A percentile compares a stretch with the other conserved stretches of the same genome.
Conservation (phyloP, 306 rosid genomes). For the Acacia confusa region DNA sequence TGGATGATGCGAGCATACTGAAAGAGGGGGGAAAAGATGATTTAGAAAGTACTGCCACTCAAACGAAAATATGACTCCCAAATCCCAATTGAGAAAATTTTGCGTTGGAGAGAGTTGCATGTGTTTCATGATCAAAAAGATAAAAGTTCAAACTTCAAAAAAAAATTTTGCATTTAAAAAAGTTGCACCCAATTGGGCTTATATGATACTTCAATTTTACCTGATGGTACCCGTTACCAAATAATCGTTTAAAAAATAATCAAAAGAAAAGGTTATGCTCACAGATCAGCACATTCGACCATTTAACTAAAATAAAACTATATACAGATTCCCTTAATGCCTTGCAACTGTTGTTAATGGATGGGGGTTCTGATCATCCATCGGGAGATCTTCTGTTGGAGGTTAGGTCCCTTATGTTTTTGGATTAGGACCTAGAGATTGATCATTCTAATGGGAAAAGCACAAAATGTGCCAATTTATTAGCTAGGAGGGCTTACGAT, state of each 20-base stretch:
- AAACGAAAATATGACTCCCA: not conserved
- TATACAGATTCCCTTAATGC: too few species aligned
- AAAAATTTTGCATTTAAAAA: not conserved
- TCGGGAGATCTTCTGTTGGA: too few species aligned
- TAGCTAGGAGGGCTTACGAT: too few species aligned
- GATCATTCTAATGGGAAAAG: too few species aligned
- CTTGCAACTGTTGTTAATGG: too few species aligned
- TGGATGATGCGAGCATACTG: conserved; percentile 97
- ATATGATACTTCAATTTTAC: not conserved
- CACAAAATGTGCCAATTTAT: too few species aligned
- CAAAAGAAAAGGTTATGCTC: not conserved
- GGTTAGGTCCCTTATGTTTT: too few species aligned
- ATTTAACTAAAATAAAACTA: too few species aligned
- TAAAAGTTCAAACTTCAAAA: not conserved
- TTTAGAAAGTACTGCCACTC: conserved; percentile 5
- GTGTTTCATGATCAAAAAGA: not conserved
- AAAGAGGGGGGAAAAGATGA: conserved; percentile 11
- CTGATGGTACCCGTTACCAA: not conserved
- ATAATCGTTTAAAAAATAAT: not conserved
- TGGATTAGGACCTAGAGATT: too few species aligned
- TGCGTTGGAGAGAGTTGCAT: not conserved
- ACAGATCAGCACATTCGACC: not conserved
- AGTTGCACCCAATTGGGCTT: not conserved
- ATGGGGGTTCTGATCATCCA: too few species aligned
- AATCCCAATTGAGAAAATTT: not conserved